phyloP scores from a whole-genome alignment of 192 early-diverging fungal genomes.

The Coemansia sp. region DNA sequence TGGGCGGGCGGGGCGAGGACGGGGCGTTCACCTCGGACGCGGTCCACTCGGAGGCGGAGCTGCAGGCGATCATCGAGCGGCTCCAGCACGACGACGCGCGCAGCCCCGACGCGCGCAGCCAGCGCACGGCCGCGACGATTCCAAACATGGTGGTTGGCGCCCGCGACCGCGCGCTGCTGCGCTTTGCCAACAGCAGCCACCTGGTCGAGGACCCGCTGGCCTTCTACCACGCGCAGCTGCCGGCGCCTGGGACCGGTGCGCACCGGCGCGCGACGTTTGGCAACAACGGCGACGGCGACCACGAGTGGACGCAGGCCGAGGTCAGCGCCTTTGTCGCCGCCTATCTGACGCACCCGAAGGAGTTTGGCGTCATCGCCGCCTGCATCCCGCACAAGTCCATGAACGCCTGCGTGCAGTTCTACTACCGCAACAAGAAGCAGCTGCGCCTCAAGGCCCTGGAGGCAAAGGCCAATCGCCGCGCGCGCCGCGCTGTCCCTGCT shows the following conservation, averaged over 20 bases:
- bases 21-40: constrained; percentile 66
- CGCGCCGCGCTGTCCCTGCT: constrained; percentile 43
- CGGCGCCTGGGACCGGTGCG: constrained; percentile 20
- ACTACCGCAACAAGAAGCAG: constrained; percentile 79
- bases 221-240: constrained; percentile 63
- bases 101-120: constrained; percentile 71
- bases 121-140: constrained; percentile 71
- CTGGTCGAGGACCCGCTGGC: constrained; percentile 60
- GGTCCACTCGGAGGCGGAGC: constrained; percentile 77
- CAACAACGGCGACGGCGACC: constrained; percentile 60
- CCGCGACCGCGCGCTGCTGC: constrained; percentile 56
- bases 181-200: constrained; percentile 65
- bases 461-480: constrained; percentile 33
- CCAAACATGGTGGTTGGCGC: constrained; percentile 73
- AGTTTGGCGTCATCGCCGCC: constrained; percentile 74
- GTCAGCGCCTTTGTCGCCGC: constrained; percentile 65
- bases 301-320: constrained; percentile 69
- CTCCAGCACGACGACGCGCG: constrained; percentile 72
- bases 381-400: constrained; percentile 67
- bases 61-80: constrained; percentile 73
- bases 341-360: constrained; percentile 72
- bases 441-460: constrained; percentile 71
- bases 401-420: constrained; percentile 73
- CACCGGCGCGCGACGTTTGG: constrained; percentile 31
- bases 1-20: constrained; percentile 24